Percentiles rank a stretch among this genome's conserved stretches.
phyloP scores from a whole-genome alignment of 2,329 filamentous ascomycete species.

The Diplodia seriata region DNA sequence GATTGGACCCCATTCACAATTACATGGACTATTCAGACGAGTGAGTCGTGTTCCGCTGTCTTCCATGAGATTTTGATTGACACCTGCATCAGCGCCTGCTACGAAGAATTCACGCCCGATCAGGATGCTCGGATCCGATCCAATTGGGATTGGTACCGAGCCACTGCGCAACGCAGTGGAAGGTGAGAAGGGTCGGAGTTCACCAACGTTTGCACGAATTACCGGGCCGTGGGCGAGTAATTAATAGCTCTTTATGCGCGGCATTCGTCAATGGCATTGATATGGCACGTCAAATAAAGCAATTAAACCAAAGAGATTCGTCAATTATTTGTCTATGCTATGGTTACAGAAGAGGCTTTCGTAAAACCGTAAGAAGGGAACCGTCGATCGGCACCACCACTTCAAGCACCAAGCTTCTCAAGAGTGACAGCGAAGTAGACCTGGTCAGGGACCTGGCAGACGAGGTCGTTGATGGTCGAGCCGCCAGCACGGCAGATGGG shows the following conservation, averaged over 20 bases:
- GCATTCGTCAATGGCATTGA: no score
- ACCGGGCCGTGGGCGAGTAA: no score
- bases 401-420: slow-evolving; percentile 11
- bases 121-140: slow-evolving; percentile 35
- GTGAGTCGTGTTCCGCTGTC: not conserved
- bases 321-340: no score
- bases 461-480: not conserved
- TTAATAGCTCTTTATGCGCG: no score
- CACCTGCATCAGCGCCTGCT: slow-evolving; percentile 34
- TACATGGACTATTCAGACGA: slow-evolving; percentile 46
- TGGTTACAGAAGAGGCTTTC: no score
- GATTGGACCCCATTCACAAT: slow-evolving; percentile 44
- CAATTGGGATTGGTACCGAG: slow-evolving; percentile 36
- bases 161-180: slow-evolving; percentile 2
- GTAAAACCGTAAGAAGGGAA: not conserved
- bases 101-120: slow-evolving; percentile 36
- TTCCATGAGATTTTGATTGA: slow-evolving; percentile 14
- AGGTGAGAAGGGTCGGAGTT: not conserved
- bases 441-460: slow-evolving; percentile 5
- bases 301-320: no score
- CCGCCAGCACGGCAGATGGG: slow-evolving; percentile 9
- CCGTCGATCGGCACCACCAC: not conserved
- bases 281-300: no score
- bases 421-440: slow-evolving; percentile 8
- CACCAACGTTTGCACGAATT: no score